A percentile compares a stretch with the other conserved stretches of the same genome.
These are phyloP conservation scores for Umbellularia californica DNA, from an alignment of 164 flowering plant genomes.

Conservation along the genomic window DNA sequence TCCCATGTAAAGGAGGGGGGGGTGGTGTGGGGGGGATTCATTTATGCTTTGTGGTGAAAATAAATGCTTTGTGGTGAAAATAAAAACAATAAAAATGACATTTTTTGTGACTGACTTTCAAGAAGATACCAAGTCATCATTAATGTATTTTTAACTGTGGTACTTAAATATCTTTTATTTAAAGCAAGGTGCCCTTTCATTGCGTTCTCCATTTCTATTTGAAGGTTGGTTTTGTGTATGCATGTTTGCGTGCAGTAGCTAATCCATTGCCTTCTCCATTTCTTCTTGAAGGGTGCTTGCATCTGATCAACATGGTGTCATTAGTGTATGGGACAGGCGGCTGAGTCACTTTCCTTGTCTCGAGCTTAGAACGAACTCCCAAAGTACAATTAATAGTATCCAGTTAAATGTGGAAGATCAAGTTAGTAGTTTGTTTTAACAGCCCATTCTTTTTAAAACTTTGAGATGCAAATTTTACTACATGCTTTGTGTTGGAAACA, in stretches of 20 bases:
- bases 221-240: background rate
- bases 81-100: background rate
- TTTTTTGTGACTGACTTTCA: background rate
- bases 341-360: slow-evolving; percentile 56
- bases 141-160: background rate
- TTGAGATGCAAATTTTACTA: background rate
- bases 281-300: slow-evolving; percentile 57
- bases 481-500: background rate
- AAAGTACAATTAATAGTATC: slow-evolving; percentile 61
- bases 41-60: no score
- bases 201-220: background rate
- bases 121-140: no score
- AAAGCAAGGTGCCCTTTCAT: background rate
- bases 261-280: background rate
- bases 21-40: no score
- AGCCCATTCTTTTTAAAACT: background rate
- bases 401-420: slow-evolving; percentile 62
- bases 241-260: background rate
- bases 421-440: slow-evolving; percentile 28
- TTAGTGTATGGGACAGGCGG: slow-evolving; percentile 88
- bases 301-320: slow-evolving; percentile 59
- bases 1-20: no score
- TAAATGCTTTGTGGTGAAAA: no score
- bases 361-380: slow-evolving; percentile 49
- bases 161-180: background rate